Evolutionary conservation across 2,329 filamentous ascomycete species (phyloP).

Genomic region (Sporothrix curviconia): DNA sequence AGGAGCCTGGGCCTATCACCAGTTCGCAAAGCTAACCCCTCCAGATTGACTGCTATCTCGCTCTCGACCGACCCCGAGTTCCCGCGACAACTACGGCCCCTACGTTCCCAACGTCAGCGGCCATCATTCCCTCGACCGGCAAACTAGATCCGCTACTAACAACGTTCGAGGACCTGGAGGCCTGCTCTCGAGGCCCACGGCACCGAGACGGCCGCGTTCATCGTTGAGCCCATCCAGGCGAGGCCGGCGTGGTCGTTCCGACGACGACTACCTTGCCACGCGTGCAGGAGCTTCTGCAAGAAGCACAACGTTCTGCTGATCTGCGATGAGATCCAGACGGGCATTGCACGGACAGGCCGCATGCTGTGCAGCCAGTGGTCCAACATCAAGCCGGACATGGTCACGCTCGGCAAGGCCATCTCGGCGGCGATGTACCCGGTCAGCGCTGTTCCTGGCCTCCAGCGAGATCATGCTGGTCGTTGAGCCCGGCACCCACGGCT

Average conservation of each 20-base stretch:
- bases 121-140: conserved; percentile 65
- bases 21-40: neutral
- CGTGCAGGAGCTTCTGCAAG: conserved; percentile 78
- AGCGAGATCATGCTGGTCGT: conserved; percentile 93
- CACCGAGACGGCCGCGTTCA: conserved; percentile 80
- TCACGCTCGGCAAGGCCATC: conserved; percentile 94
- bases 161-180: conserved; percentile 73
- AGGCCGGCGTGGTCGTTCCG: conserved; percentile 92
- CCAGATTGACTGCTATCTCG: conserved; percentile 87
- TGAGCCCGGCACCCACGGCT: conserved; percentile 94
- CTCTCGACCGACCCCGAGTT: conserved; percentile 94
- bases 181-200: conserved; percentile 74
- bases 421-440: conserved; percentile 99
- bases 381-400: conserved; percentile 88
- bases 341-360: conserved; percentile 88
- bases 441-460: conserved; percentile 77
- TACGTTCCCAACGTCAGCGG: conserved; percentile 86
- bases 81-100: conserved; percentile 91
- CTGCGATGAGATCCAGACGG: conserved; percentile 97
- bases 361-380: conserved; percentile 94
- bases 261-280: conserved; percentile 78
- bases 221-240: conserved; percentile 94
- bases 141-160: conserved; percentile 80
- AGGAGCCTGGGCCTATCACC: too few species aligned
- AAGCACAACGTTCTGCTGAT: conserved; percentile 95